phyloP scores from a whole-genome alignment of 108 stramenopile genomes.

The Cyclotella cryptica region DNA sequence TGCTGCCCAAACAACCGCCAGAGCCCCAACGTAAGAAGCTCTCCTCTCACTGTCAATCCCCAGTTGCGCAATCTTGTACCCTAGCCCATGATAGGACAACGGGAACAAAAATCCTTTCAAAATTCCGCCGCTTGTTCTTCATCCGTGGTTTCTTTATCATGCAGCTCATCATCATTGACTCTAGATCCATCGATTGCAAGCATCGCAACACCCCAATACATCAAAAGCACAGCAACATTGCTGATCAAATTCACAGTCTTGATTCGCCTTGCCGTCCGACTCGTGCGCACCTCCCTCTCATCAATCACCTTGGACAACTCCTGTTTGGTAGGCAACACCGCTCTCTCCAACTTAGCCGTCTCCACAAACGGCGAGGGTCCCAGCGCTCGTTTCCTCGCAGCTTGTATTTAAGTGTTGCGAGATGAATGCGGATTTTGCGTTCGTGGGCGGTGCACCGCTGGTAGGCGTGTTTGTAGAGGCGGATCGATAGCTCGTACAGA shows the following conservation, averaged over 20 bases:
- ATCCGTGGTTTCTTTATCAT: conserved; percentile 48
- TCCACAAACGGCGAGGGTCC: conserved; percentile 87
- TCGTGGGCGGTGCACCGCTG: conserved; percentile 56
- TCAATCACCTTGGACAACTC: conserved; percentile 50
- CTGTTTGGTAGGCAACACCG: conserved; percentile 70
- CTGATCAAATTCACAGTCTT: conserved; percentile 47
- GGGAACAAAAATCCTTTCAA: conserved; percentile 75
- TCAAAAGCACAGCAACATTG: conserved; percentile 52
- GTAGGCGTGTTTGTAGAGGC: conserved; percentile 48
- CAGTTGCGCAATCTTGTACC: conserved; percentile 62
- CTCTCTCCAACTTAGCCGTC: conserved; percentile 81
- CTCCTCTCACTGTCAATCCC: conserved; percentile 62
- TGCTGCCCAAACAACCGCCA: conserved; percentile 78
- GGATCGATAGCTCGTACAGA: conserved; percentile 56
- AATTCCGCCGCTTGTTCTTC: conserved; percentile 46
- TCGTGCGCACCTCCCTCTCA: conserved; percentile 42
- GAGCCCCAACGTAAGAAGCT: conserved; percentile 64
- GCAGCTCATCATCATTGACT: conserved; percentile 33
- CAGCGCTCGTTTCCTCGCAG: conserved; percentile 59
- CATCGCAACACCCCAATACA: conserved; percentile 79
- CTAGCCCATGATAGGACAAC: conserved; percentile 70
- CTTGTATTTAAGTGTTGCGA: conserved; percentile 59
- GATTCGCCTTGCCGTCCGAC: conserved; percentile 48
- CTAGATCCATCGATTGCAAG: conserved; percentile 63
- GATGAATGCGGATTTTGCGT: conserved; percentile 48